Conservation (phyloP, 352 stramenopile species). For the Phytophthora nicotianae region DNA sequence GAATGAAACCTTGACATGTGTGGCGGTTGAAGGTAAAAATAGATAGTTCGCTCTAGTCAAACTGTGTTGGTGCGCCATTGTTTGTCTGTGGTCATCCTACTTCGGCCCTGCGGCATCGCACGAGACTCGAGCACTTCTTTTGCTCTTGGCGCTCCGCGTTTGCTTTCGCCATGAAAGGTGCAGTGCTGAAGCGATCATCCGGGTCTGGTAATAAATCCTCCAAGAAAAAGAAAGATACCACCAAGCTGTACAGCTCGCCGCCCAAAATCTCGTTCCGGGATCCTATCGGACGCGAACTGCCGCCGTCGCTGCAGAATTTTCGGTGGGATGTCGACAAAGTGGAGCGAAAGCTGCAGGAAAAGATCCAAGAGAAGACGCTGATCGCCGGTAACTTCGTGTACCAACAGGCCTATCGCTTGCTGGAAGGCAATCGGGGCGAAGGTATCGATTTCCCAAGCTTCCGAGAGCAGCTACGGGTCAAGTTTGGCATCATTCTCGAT, state of each 20-base stretch:
- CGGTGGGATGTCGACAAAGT: slow-evolving; percentile 83
- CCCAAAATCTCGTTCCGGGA: slow-evolving; percentile 68
- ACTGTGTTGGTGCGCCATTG: slow-evolving; percentile 14
- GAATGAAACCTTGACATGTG: slow-evolving; percentile 2
- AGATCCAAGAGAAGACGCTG: slow-evolving; percentile 87
- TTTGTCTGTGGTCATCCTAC: slow-evolving; percentile 20
- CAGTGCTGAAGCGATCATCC: slow-evolving; percentile 41
- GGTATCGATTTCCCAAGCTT: slow-evolving; percentile 84
- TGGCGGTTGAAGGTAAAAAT: slow-evolving; percentile 18
- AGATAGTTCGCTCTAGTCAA: background rate
- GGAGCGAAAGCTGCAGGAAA: slow-evolving; percentile 82
- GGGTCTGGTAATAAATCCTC: slow-evolving; percentile 7
- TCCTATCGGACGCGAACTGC: slow-evolving; percentile 61
- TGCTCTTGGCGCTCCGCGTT: slow-evolving; percentile 5
- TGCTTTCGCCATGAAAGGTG: slow-evolving; percentile 43
- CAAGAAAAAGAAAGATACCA: slow-evolving; percentile 40
- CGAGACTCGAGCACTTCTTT: slow-evolving; percentile 9
- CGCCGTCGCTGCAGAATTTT: slow-evolving; percentile 69
- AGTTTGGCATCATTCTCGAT: slow-evolving; percentile 82
- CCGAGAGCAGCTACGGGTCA: slow-evolving; percentile 72
- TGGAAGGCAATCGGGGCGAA: slow-evolving; percentile 73
- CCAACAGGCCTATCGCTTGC: slow-evolving; percentile 83
- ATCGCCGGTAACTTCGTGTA: slow-evolving; percentile 88
- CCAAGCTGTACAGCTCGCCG: slow-evolving; percentile 51
- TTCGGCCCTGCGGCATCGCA: slow-evolving; percentile 10